Conservation (phyloP, 2,329 filamentous ascomycete genomes). For the Colletotrichum endophyticum region DNA sequence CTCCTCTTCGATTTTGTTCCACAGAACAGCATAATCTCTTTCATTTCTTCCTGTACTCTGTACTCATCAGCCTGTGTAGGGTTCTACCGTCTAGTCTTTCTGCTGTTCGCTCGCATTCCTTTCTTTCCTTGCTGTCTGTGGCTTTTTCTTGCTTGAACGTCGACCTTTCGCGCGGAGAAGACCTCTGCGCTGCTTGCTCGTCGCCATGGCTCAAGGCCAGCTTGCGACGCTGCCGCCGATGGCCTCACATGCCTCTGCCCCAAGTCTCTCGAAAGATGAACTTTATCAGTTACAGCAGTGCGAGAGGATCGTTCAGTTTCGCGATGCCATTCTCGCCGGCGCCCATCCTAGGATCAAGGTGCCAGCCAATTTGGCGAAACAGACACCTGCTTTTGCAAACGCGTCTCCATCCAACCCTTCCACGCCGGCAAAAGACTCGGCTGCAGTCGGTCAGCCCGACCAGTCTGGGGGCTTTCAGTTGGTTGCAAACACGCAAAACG, state of each 20-base stretch:
- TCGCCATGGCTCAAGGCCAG: conserved; percentile 18
- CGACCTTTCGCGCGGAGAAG: neutral
- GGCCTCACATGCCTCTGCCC: conserved; percentile 28
- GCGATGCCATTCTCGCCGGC: conserved; percentile 81
- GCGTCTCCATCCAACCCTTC: conserved; percentile 23
- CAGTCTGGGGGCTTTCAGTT: conserved; percentile 35
- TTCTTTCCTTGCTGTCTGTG: neutral
- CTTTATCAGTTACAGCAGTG: conserved; percentile 70
- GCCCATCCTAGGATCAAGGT: conserved; percentile 69
- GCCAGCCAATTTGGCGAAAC: conserved; percentile 42
- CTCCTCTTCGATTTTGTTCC: neutral
- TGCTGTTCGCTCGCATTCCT: neutral
- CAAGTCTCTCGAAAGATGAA: conserved; percentile 48
- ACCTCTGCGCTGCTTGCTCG: neutral
- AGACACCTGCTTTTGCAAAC: conserved; percentile 23
- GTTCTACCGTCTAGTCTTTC: neutral
- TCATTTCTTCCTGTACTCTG: neutral
- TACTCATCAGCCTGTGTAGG: neutral
- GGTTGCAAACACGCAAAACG: conserved; percentile 41
- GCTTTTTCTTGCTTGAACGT: neutral
- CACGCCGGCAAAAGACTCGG: neutral
- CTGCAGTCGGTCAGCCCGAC: conserved; percentile 11
- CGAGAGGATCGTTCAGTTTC: conserved; percentile 80
- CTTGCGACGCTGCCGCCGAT: conserved; percentile 12
- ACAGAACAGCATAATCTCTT: neutral